Evolutionary conservation across 768 basidiomycete species (phyloP), one percentile per base, ranked within the genome.

Genomic region (Tylopilus subfusipes): DNA sequence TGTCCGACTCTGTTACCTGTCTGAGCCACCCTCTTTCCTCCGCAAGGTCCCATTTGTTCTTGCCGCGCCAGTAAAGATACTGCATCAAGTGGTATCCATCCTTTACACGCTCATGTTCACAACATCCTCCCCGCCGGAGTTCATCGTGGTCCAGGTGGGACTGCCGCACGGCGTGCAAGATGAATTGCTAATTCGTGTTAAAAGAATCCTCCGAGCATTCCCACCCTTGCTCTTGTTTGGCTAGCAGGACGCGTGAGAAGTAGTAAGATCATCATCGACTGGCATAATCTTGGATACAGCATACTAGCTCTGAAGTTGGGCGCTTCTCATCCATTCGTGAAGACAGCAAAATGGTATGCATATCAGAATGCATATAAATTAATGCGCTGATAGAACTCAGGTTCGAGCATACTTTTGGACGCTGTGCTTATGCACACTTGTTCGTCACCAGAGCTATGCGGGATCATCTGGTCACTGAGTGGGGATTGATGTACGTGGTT

Each of bases 281-380:
- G 97, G 97, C 97, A 99, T 68, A 99, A 99, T 69, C 81, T 96
- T 24, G 97, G 97, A 18, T 94, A 93, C 68, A 96, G 85, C 58
- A 93, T 98, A 43, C 81, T 99, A 45, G 88, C 88, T 1, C 71
- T 99, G 59, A 87, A 84, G 62, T 73, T 94, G n/a, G 90, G 93
- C 0, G 54, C 75, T 2, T 67, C 70, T 0, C 90, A 93, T 66
- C 68, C 77, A 0, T 77, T 95, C 56, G 92, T 96, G 38, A 78
- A 70, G 58, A 66, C 96, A 21, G 88, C 92, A 0, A 83, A 82
- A 72, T 80, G 80, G 96, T 96, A 60, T n/a, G 71, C 19, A 24
- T 30, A 7, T 7, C n/a, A 29, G 18, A 42, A 36, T 33, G 14
- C 39, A 12, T 24, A 11, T 18, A 16, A 13, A 18, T 19, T 5